Percentiles rank a stretch among this genome's conserved stretches.
Evolutionary conservation across 805 yeast genomes (phyloP).

Genomic region (Barnettozyma californica): DNA sequence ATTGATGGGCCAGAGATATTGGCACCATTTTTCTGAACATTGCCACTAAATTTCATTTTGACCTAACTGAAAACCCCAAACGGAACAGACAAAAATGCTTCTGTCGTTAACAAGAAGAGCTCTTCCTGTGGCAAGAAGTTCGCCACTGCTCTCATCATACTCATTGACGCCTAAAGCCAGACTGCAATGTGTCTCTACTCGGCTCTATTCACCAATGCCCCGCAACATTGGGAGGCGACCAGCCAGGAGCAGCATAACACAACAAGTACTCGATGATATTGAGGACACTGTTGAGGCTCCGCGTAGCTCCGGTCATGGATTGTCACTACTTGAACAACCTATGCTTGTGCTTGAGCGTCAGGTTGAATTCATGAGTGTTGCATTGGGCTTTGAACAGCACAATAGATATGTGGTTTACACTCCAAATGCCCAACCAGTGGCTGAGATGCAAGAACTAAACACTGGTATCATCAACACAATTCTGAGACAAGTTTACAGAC

Average conservation of each 20-base stretch:
- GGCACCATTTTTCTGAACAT: not conserved
- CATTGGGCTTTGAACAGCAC: slow-evolving; percentile 89
- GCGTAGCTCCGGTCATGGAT: not conserved
- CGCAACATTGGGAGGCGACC: not conserved
- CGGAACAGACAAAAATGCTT: not conserved
- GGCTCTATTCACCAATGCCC: slow-evolving; percentile 12
- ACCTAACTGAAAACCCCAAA: not conserved
- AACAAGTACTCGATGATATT: not conserved
- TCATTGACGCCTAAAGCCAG: not conserved
- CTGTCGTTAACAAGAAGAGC: not conserved
- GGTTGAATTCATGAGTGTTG: slow-evolving; percentile 80
- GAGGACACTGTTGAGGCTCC: not conserved
- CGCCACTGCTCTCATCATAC: not conserved
- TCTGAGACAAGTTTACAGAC: slow-evolving; percentile 75
- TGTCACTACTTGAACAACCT: slow-evolving; percentile 45
- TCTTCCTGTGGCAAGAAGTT: not conserved
- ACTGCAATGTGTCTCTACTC: not conserved
- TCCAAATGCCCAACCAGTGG: slow-evolving; percentile 67
- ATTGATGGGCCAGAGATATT: too few species aligned
- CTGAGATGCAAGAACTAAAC: slow-evolving; percentile 80
- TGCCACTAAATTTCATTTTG: not conserved
- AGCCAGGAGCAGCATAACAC: not conserved
- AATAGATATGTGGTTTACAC: slow-evolving; percentile 73
- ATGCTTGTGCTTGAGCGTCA: slow-evolving; percentile 83
- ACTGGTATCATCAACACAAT: slow-evolving; percentile 47